Percentiles rank a stretch among this genome's conserved stretches.
Evolutionary conservation across 345 rosid genomes (phyloP).

Genomic region (Rhodamnia argentea): DNA sequence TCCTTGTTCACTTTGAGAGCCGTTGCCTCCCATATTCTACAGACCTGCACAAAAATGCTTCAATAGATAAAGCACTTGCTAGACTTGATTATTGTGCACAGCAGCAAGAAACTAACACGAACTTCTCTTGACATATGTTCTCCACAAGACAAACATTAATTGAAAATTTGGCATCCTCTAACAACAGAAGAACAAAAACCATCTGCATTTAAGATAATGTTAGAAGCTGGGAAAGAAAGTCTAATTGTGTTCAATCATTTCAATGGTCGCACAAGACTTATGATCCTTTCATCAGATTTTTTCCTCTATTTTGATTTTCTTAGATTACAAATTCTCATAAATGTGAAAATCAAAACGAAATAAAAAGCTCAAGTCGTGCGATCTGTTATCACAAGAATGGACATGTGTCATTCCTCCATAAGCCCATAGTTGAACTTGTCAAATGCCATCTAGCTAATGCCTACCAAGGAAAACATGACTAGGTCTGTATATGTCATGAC

Average conservation of each 20-base stretch:
- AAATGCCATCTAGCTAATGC: background rate
- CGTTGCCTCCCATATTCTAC: conserved; percentile 90
- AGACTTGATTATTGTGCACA: background rate
- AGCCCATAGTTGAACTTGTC: background rate
- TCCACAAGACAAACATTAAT: background rate
- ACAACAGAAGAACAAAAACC: background rate
- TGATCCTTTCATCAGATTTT: background rate
- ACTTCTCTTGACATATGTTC: background rate
- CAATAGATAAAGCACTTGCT: background rate
- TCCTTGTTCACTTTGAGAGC: conserved; percentile 62
- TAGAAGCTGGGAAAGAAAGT: background rate
- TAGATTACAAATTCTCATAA: background rate
- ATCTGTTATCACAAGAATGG: background rate
- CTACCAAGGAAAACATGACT: background rate
- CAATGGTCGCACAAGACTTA: background rate
- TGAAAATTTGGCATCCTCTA: background rate
- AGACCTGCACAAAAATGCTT: conserved; percentile 40
- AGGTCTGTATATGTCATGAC: background rate
- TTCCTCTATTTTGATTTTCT: background rate
- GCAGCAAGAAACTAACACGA: background rate
- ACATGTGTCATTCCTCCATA: background rate
- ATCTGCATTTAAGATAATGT: background rate
- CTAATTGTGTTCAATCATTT: background rate
- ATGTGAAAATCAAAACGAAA: background rate
- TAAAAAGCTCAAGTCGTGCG: background rate